A percentile compares a stretch with the other conserved stretches of the same genome.
These are phyloP conservation scores for Fusarium verticillioides DNA, from an alignment of 2,329 filamentous ascomycete species.

Conservation along the genomic window DNA sequence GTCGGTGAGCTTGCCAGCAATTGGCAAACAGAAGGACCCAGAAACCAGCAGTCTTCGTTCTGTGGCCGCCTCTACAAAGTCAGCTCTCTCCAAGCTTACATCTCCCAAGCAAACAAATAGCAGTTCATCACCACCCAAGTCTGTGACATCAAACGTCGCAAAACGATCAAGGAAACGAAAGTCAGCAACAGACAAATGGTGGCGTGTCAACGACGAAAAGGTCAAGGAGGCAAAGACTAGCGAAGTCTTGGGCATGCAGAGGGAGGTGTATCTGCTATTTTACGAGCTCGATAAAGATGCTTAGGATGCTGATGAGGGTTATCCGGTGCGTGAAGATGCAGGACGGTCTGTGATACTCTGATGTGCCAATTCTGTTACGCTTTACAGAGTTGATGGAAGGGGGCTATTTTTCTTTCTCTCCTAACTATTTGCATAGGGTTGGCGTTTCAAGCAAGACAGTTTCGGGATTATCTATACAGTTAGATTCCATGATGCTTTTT, in stretches of 20 bases:
- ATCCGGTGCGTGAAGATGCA: background rate
- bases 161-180: constrained; percentile 67
- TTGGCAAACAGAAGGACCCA: constrained; percentile 54
- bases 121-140: constrained; percentile 31
- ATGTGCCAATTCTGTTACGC: background rate
- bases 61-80: constrained; percentile 66
- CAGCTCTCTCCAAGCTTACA: constrained; percentile 62
- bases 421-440: constrained; percentile 38
- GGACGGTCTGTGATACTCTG: constrained; percentile 2
- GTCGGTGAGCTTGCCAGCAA: constrained; percentile 42
- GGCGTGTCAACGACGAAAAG: constrained; percentile 97
- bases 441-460: constrained; percentile 35
- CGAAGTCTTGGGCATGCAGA: constrained; percentile 92
- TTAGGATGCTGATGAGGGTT: constrained; percentile 35
- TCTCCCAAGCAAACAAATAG: constrained; percentile 50
- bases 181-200: constrained; percentile 77
- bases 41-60: constrained; percentile 66
- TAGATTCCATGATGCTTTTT: constrained; percentile 25
- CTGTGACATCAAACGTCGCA: constrained; percentile 35
- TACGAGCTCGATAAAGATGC: constrained; percentile 81
- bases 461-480: constrained; percentile 14
- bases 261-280: constrained; percentile 95
- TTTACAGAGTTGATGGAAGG: background rate
- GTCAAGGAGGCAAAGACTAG: constrained; percentile 92
- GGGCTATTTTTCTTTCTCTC: constrained; percentile 2